Conservation (phyloP, 768 basidiomycete genomes). For the Tricholoma hemisulphureum region DNA sequence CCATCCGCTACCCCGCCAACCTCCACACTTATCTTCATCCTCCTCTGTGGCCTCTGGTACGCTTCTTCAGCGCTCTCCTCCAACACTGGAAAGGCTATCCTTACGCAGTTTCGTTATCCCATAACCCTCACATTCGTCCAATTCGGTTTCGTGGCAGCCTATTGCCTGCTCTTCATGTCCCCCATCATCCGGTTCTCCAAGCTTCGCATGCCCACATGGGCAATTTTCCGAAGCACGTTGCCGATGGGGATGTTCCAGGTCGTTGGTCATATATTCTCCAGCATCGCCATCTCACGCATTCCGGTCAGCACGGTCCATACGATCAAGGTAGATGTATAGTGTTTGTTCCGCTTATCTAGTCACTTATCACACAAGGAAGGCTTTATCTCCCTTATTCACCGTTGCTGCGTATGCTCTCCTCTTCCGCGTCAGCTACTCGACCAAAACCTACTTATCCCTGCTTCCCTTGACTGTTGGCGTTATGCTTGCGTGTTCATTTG, state of each 20-base stretch:
- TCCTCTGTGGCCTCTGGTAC: conserved; percentile 92
- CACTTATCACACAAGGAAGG: conserved; percentile 45
- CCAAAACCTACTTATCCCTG: conserved; percentile 87
- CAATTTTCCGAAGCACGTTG: conserved; percentile 75
- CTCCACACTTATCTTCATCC: conserved; percentile 56
- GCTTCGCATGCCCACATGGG: conserved; percentile 66
- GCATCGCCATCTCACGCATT: conserved; percentile 94
- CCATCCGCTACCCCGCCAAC: conserved; percentile 29
- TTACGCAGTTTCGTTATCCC: conserved; percentile 90
- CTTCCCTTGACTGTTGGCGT: conserved; percentile 95
- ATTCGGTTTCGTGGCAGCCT: conserved; percentile 90
- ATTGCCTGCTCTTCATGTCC: conserved; percentile 82
- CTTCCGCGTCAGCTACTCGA: conserved; percentile 91
- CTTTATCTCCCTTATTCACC: conserved; percentile 94
- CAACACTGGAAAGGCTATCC: conserved; percentile 94
- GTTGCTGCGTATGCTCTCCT: conserved; percentile 92
- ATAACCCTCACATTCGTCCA: conserved; percentile 97
- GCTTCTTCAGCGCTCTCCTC: conserved; percentile 88
- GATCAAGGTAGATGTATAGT: conserved; percentile 74
- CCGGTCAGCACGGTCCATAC: conserved; percentile 98
- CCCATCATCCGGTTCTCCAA: conserved; percentile 65
- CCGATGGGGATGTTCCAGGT: conserved; percentile 99
- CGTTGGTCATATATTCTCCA: conserved; percentile 95
- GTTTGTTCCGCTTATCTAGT: not conserved
- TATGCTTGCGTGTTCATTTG: conserved; percentile 96